Conservation (phyloP, 768 basidiomycete genomes). For the Rhodotorula kratochvilovae region DNA sequence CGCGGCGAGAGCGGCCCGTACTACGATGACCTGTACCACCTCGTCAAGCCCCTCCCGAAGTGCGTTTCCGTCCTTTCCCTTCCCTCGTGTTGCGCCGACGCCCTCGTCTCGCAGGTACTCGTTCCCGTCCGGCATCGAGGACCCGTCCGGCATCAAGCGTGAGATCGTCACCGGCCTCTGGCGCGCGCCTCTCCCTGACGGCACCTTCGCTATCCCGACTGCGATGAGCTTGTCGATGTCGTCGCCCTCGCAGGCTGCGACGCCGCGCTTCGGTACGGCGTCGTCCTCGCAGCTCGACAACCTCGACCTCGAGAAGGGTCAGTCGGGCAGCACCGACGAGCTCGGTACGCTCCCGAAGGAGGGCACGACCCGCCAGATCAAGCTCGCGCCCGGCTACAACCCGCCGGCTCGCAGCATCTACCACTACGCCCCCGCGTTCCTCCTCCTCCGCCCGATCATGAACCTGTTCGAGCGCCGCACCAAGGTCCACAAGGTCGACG, state of each 20-base stretch:
- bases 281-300: not conserved
- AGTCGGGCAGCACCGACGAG: not conserved
- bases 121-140: slow-evolving; percentile 27
- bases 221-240: not conserved
- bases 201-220: slow-evolving; percentile 12
- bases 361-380: not conserved
- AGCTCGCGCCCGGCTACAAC: slow-evolving; percentile 16
- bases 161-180: slow-evolving; percentile 19
- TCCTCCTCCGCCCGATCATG: slow-evolving; percentile 6
- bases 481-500: not conserved
- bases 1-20: slow-evolving; percentile 66
- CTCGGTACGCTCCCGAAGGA: not conserved
- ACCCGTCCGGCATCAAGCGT: not conserved
- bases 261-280: not conserved
- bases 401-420: slow-evolving; percentile 5
- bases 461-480: not conserved
- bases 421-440: slow-evolving; percentile 22
- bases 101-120: slow-evolving; percentile 11
- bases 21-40: slow-evolving; percentile 68
- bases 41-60: slow-evolving; percentile 62
- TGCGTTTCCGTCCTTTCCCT: not conserved
- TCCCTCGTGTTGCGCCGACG: too few relatives aligned
- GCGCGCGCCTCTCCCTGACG: slow-evolving; percentile 18
- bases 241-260: not conserved
- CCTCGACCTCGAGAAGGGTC: slow-evolving; percentile 26